These are phyloP conservation scores for Eutypa lata DNA, from an alignment of 2,329 filamentous ascomycete genomes.

Conservation along the genomic window DNA sequence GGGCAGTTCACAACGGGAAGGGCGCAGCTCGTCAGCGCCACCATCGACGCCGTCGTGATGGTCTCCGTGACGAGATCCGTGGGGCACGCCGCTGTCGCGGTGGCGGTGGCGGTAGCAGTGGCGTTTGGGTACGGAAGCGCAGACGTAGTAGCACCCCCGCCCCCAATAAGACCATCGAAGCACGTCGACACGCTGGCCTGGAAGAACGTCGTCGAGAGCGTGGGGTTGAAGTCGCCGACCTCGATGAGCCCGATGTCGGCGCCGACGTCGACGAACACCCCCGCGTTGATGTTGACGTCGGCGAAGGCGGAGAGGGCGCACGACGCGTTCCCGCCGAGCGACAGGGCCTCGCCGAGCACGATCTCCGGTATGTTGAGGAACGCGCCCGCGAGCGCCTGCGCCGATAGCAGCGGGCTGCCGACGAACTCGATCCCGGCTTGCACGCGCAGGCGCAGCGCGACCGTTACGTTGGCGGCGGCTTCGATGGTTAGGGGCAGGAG, in stretches of 20 bases:
- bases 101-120: not conserved
- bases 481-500: constrained; percentile 20
- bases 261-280: constrained; percentile 24
- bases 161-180: not conserved
- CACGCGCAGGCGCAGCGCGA: constrained; percentile 19
- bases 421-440: constrained; percentile 22
- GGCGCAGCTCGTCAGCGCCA: constrained; percentile 21
- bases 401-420: constrained; percentile 13
- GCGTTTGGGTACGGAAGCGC: not conserved
- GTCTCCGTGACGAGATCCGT: constrained; percentile 12
- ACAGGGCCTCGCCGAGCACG: constrained; percentile 9
- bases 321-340: constrained; percentile 6
- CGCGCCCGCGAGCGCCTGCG: constrained; percentile 21
- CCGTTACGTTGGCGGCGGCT: constrained; percentile 18
- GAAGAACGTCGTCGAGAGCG: constrained; percentile 23
- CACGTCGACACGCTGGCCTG: constrained; percentile 21
- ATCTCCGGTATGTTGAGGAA: constrained; percentile 24
- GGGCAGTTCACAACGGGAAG: constrained; percentile 22
- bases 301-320: constrained; percentile 14
- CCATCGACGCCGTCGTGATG: constrained; percentile 8
- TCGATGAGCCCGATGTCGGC: constrained; percentile 17
- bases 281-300: constrained; percentile 28
- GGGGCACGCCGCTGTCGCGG: constrained; percentile 3
- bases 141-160: not conserved
- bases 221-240: constrained; percentile 20